These are phyloP conservation scores for Podaxis rugospora DNA, from an alignment of 768 basidiomycete genomes.

Conservation along the genomic window DNA sequence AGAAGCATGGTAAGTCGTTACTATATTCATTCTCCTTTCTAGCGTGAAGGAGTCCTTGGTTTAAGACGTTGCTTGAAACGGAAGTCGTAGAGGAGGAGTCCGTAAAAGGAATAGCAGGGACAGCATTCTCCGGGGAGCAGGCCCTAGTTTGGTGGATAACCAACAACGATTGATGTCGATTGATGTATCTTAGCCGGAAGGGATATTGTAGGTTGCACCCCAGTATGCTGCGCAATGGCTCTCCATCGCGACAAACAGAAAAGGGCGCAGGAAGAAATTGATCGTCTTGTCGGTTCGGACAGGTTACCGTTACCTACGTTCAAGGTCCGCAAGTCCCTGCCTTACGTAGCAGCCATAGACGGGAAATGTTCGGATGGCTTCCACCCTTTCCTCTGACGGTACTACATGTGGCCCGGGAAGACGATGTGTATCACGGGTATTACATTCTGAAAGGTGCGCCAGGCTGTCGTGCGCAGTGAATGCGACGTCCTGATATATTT, in stretches of 20 bases:
- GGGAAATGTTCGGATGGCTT: slow-evolving; percentile 13
- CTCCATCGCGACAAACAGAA: slow-evolving; percentile 24
- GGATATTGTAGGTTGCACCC: slow-evolving; percentile 12
- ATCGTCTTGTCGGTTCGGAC: slow-evolving; percentile 22
- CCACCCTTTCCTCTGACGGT: slow-evolving; percentile 16
- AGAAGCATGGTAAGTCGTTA: slow-evolving; percentile 16
- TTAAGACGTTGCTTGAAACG: slow-evolving; percentile 4
- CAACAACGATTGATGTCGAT: background rate
- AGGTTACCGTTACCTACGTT: slow-evolving; percentile 24
- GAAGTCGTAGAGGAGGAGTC: slow-evolving; percentile 3
- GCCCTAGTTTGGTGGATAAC: background rate
- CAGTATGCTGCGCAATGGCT: slow-evolving; percentile 17
- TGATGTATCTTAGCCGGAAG: slow-evolving; percentile 9
- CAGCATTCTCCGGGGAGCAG: slow-evolving; percentile 11
- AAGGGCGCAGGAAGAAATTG: slow-evolving; percentile 28
- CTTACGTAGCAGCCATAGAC: slow-evolving; percentile 18
- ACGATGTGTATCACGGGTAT: slow-evolving; percentile 22
- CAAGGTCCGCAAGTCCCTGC: slow-evolving; percentile 18
- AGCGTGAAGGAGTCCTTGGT: slow-evolving; percentile 10
- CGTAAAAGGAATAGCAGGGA: slow-evolving; percentile 10
- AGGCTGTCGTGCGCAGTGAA: no score
- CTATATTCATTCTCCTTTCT: background rate
- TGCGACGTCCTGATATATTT: background rate
- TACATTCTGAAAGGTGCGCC: slow-evolving; percentile 16
- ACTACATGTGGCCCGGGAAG: slow-evolving; percentile 18